Percentiles rank a stretch among this genome's conserved stretches.
These are phyloP conservation scores for Primulina tabacum DNA, from an alignment of 257 asterid species.

Conservation along the genomic window DNA sequence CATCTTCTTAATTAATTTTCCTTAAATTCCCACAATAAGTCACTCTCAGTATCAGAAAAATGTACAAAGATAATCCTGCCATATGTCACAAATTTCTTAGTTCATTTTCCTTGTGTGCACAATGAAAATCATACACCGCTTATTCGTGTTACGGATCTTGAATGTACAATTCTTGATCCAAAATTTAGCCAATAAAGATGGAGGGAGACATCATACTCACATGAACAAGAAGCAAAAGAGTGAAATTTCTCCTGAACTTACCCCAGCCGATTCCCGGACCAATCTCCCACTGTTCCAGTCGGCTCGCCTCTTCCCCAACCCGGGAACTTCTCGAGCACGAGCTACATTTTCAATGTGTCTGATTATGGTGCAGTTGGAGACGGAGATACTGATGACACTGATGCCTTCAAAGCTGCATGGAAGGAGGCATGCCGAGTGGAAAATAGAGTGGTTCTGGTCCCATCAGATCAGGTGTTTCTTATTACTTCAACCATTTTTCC, in stretches of 20 bases:
- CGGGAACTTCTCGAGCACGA: conserved; percentile 21
- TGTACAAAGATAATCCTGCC: background rate
- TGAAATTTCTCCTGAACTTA: conserved; percentile 9
- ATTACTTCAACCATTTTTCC: conserved; percentile 85
- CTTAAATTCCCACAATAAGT: background rate
- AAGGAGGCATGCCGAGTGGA: conserved; percentile 79
- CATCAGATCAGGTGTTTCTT: conserved; percentile 42
- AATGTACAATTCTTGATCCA: conserved; percentile 22
- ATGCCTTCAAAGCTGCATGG: conserved; percentile 82
- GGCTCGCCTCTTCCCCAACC: conserved; percentile 33
- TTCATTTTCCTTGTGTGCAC: background rate
- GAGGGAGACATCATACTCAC: conserved; percentile 42
- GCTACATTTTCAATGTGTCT: conserved; percentile 62
- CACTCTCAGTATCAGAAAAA: background rate
- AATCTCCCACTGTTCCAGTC: conserved; percentile 31
- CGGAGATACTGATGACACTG: conserved; percentile 73
- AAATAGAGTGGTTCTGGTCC: conserved; percentile 56
- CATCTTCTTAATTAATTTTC: background rate
- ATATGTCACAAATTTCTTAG: conserved; percentile 17
- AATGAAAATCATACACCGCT: conserved; percentile 32
- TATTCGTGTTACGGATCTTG: conserved; percentile 21
- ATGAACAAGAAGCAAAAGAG: conserved; percentile 40
- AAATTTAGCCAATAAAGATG: conserved; percentile 32
- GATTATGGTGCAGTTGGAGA: conserved; percentile 80
- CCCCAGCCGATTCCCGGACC: conserved; percentile 28